Evolutionary conservation across 2,329 filamentous ascomycete species (phyloP).

Genomic region (Ceratocystis cacaofunesta): DNA sequence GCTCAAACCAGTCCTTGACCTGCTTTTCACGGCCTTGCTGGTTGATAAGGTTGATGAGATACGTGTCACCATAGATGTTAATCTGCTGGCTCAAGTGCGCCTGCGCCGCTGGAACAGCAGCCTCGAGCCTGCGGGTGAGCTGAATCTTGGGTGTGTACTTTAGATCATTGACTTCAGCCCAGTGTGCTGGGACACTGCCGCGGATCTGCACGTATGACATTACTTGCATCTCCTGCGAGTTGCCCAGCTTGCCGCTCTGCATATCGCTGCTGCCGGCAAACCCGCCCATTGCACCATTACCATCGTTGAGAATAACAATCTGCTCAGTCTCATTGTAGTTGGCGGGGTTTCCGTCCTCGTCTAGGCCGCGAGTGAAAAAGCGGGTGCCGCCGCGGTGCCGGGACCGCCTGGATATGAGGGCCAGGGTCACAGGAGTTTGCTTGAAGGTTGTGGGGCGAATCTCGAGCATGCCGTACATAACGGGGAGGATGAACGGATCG

Average conservation of each 20-base stretch:
- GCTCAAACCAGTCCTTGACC: conserved; percentile 87
- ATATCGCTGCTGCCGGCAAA: conserved; percentile 65
- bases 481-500: conserved; percentile 85
- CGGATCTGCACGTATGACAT: conserved; percentile 92
- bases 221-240: conserved; percentile 63
- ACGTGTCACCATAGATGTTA: conserved; percentile 85
- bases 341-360: conserved; percentile 86
- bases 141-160: conserved; percentile 73
- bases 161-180: conserved; percentile 89
- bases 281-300: conserved; percentile 55
- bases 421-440: conserved; percentile 66
- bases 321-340: conserved; percentile 99
- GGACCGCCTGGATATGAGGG: conserved; percentile 77
- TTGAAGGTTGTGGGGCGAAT: conserved; percentile 80
- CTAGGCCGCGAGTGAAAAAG: conserved; percentile 87
- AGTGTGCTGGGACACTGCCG: conserved; percentile 89
- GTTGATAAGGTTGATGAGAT: conserved; percentile 93
- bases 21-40: conserved; percentile 80
- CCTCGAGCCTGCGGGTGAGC: conserved; percentile 72
- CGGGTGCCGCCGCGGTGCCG: conserved; percentile 79
- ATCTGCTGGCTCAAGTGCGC: conserved; percentile 93
- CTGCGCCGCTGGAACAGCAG: conserved; percentile 60
- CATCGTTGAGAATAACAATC: conserved; percentile 76
- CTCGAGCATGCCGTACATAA: conserved; percentile 92
- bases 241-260: conserved; percentile 54